Evolutionary conservation across 106 monocot species (phyloP), one percentile per base, ranked within the genome.

Genomic region (Vanilla planifolia): DNA sequence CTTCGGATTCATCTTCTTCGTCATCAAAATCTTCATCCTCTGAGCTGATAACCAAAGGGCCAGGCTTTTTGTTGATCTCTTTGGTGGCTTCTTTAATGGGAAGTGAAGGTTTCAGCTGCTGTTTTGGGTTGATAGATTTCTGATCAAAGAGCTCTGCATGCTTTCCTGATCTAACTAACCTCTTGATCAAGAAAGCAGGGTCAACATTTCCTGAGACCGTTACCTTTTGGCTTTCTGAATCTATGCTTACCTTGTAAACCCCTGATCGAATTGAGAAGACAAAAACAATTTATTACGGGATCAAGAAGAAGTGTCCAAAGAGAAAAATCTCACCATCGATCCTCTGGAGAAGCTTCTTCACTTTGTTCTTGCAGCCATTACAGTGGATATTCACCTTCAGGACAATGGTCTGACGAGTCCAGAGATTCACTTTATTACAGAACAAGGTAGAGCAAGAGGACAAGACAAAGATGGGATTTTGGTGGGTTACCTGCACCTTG

Each of bases 161-260:
- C 79, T 93, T 93, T 10, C 93, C 89, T 35, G 77, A 75, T 73
- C 37, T 85, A 44, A 52, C 34, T 48, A 93, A 82, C 69, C 65
- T 81, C 79, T 72, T 79, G 66, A 93, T 85, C 42, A 93, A 72
- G 0, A 82, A 77, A 13, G 70, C 66, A 9, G 89, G 80, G 75
- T 80, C 75, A 25, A 93, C 82, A 65, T 62, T 82, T 34, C 93
- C 93, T 60, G 82, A 73, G 35, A 89, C 85, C 29, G 89, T 72
- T 32, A 89, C 93, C 78, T 80, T 93, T 67, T 89, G 89, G 63
- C 72, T 65, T 66, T 89, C 93, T 30, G 74, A 60, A 64, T 93
- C 85, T 51, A 93, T 71, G 69, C 32, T 63, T 6, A 93, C 80
- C 4, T 85, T 79, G 70, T 79, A 89, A 10, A 93, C 93, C 19